Percentiles rank a stretch among this genome's conserved stretches.
Evolutionary conservation across 106 monocot genomes (phyloP).

Genomic region (Dendrobium catenatum): DNA sequence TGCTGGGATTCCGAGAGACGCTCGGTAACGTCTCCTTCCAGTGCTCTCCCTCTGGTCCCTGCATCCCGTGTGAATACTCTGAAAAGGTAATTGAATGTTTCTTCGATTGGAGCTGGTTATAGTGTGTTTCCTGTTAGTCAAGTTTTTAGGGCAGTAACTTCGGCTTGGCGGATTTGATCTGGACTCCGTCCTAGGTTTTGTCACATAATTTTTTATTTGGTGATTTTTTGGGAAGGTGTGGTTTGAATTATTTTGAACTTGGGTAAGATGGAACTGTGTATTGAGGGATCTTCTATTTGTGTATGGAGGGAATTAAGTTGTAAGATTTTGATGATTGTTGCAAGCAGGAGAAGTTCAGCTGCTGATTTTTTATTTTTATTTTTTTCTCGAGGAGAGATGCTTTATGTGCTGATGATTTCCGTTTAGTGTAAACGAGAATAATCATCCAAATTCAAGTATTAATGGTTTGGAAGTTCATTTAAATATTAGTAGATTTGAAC

Average conservation of each 20-base stretch:
- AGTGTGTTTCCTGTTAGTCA: neutral
- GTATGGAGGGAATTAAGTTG: neutral
- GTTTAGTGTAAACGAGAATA: slow-evolving; percentile 1
- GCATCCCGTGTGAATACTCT: slow-evolving; percentile 78
- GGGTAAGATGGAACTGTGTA: neutral
- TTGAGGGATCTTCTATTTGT: neutral
- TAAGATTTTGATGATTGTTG: neutral
- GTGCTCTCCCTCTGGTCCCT: slow-evolving; percentile 89
- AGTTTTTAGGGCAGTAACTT: neutral
- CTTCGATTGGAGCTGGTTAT: neutral
- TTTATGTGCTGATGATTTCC: neutral
- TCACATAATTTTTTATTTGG: neutral
- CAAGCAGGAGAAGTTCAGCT: no score
- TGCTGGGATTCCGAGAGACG: slow-evolving; percentile 55
- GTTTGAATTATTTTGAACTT: neutral
- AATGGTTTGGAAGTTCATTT: neutral
- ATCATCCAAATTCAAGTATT: neutral
- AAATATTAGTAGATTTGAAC: neutral
- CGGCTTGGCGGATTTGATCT: neutral
- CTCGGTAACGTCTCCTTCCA: slow-evolving; percentile 69
- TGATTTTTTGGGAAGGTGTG: neutral
- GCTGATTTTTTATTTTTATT: no score
- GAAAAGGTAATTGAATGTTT: slow-evolving; percentile 61
- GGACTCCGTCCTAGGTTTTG: neutral
- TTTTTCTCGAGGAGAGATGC: neutral